Base-by-base conservation (phyloP, 1,284 basidiomycete species). In the Naganishia cerealis region DNA sequence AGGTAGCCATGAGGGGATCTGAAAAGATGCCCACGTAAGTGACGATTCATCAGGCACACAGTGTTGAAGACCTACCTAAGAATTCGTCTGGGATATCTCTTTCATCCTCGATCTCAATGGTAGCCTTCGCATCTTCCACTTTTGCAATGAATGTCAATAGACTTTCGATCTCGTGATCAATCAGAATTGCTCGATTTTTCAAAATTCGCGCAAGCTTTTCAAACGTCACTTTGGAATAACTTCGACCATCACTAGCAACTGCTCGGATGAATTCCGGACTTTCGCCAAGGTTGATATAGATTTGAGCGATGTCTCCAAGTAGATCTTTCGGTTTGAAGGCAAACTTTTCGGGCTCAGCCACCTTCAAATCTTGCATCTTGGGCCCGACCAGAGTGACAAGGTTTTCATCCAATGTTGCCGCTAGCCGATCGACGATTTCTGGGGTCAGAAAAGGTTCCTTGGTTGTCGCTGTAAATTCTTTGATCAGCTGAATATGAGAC, bases 71-170 rank as follows among this genome's bases (percentile, higher is more conserved):
- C 86, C 62, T 72, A 92, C 92, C 93, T 66, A 94, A 80, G 84
- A 90, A 99, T 77, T 99, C 95, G 68, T 99, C 96, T 0, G 96
- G 96, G 55, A 96, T 83, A 42, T 99, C 95, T 43, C 92, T 91
- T 65, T 99, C 95, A 75, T 98, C 96, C 69, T 84, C 85, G 15
- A 88, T 90, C 72, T 92, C 89, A 68, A 94, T 83, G 40, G 84
- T 85, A 16, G 84, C 85, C 78, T 88, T 91, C 67, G 88, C 87
- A 74, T 88, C 88, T 79, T 99, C 96, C 0, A 97, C 92, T 75
- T 89, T 89, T 52, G 83, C 83, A 5, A 92, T 88, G 77, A 99
- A 92, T 26, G 83, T 75, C 43, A 85, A 78, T 57, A 98, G 83
- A 74, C 86, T 84, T 65, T 88, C 85, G 18, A 99, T 85, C 78